Evolutionary conservation across 371 early-diverging fungal genomes (phyloP).

Genomic region (Mucor sp.): DNA sequence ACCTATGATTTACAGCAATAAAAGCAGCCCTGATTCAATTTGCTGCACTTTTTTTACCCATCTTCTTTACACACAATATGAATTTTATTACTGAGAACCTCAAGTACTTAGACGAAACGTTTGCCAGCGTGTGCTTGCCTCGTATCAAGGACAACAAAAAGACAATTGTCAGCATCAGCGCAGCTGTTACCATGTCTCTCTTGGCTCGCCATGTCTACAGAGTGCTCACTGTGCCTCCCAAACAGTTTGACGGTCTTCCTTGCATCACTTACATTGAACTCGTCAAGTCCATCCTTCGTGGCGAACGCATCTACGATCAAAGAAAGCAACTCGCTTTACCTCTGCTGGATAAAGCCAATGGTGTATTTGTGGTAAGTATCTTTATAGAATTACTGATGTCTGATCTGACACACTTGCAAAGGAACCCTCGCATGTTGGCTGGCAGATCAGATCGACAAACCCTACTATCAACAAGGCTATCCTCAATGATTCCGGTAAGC

Average conservation of each 20-base stretch:
- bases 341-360: conserved; percentile 9
- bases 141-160: conserved; percentile 3
- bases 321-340: neutral
- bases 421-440: conserved; percentile 12
- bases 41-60: neutral
- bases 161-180: neutral
- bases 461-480: conserved; percentile 4
- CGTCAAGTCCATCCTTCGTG: neutral
- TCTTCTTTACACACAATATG: neutral
- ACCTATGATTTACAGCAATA: neutral
- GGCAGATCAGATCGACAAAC: conserved; percentile 12
- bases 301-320: neutral
- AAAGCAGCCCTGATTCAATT: neutral
- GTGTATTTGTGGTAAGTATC: conserved; percentile 15
- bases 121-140: neutral
- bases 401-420: neutral
- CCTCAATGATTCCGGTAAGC: conserved; percentile 10
- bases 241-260: conserved; percentile 5
- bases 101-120: neutral
- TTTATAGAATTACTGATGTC: neutral
- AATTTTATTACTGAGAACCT: neutral
- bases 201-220: neutral
- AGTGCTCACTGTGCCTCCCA: conserved; percentile 1
- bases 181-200: conserved; percentile 5
- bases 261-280: conserved; percentile 5